These are phyloP conservation scores for Tulasnella sp. DNA, from an alignment of 768 basidiomycete genomes.

Conservation along the genomic window DNA sequence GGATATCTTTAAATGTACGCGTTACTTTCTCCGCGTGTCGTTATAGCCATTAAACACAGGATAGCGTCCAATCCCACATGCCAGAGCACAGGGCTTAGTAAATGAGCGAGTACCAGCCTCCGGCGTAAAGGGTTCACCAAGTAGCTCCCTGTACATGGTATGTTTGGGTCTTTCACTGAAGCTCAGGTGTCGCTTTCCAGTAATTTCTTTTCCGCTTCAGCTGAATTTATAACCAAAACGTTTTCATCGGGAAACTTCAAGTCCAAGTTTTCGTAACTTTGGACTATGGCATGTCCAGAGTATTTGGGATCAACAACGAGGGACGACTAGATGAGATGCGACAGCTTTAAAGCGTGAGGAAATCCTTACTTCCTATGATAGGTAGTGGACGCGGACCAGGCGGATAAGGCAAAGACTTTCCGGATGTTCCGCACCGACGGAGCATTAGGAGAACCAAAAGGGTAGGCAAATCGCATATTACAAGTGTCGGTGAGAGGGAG, in stretches of 20 bases:
- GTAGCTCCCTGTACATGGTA: neutral
- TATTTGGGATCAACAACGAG: neutral
- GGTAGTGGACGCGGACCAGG: neutral
- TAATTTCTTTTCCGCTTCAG: neutral
- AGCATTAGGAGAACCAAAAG: neutral
- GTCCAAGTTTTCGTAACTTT: neutral
- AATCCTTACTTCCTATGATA: neutral
- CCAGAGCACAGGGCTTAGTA: neutral
- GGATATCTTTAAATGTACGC: neutral
- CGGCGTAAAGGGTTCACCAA: neutral
- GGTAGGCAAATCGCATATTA: neutral
- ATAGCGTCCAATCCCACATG: neutral
- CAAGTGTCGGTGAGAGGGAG: neutral
- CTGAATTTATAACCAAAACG: neutral
- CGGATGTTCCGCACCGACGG: neutral
- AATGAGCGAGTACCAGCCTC: neutral
- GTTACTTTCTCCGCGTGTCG: neutral
- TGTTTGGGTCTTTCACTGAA: neutral
- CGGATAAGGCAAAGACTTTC: neutral
- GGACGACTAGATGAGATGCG: neutral
- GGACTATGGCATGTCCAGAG: neutral
- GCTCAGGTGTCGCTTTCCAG: neutral
- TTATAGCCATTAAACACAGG: neutral
- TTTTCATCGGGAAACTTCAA: neutral
- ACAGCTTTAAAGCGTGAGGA: no score